Evolutionary conservation across 2,329 filamentous ascomycete genomes (phyloP), one percentile per base, ranked within the genome.

Genomic region (Pseudopithomyces chartarum): DNA sequence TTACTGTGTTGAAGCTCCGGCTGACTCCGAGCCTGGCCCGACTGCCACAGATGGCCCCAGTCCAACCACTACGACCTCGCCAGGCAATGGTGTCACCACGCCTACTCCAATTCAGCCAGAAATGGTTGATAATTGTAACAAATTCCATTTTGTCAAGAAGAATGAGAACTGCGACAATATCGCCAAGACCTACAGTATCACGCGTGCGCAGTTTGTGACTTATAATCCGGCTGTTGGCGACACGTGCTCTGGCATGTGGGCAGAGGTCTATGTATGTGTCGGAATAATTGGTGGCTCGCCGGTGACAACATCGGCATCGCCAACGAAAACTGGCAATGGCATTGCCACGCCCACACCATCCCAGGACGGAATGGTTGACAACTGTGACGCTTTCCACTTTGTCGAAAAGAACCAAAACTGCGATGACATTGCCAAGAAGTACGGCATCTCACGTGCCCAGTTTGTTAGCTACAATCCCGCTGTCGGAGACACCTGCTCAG

Each of bases 211-310:
- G 38, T 52, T 62, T 40, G 33, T 46, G 2, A 29, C 13, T n/a
- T 62, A 54, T 54, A 62, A 62, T 38, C 39, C 57, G 7, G 32
- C 38, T 17, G 51, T 62, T 19, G 46, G 50, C 4, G 40, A 52
- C 17, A 54, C 44, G 23, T 57, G 55, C 45, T 26, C 29, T 26
- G 44, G 33, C 17, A 23, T 57, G 36, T 55, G 52, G 52, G 54
- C 46, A 15, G 51, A 56, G 8, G 50, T 54, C 15, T 51, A 57
- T 42, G 50, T 52, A 10, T 57, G 50, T 23, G 43, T 54, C 33
- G 52, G 52, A 20, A 36, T 54, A 22, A 54, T 54, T 22, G 52
- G 52, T 6, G 40, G 40, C 19, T 44, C 40, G 12, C 40, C 40
- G 40, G 38, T 49, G 19, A 54, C 52, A 15, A 44, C 44, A 13